phyloP scores from a whole-genome alignment of 768 basidiomycete species.

The Lactifluus rugatus region DNA sequence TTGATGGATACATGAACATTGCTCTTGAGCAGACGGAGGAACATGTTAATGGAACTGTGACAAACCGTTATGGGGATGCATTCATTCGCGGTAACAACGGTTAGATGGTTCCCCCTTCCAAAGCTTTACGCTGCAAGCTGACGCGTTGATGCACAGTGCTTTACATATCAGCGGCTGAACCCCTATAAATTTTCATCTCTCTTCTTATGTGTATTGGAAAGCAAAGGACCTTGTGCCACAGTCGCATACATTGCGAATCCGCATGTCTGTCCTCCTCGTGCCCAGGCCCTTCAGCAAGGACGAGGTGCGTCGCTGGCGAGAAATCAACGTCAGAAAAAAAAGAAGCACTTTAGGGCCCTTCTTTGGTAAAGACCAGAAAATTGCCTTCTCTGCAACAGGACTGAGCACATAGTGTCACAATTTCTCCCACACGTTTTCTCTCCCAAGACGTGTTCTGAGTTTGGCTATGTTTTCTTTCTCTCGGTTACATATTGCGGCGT shows the following conservation, averaged over 20 bases:
- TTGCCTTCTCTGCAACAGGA: neutral
- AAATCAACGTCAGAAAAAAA: neutral
- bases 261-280: neutral
- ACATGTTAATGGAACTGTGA: constrained; percentile 78
- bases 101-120: constrained; percentile 23
- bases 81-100: constrained; percentile 95
- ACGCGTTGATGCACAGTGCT: constrained; percentile 38
- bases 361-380: neutral
- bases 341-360: neutral
- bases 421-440: neutral
- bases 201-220: neutral
- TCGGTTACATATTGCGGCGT: neutral
- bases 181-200: neutral
- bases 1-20: constrained; percentile 99
- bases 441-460: neutral
- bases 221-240: neutral
- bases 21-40: constrained; percentile 97
- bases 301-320: neutral
- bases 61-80: constrained; percentile 88
- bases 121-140: neutral
- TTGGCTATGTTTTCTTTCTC: neutral
- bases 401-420: neutral
- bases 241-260: neutral
- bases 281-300: neutral
- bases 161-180: constrained; percentile 34